phyloP scores from a whole-genome alignment of 1,284 basidiomycete genomes.

The Pterulicium gracile region DNA sequence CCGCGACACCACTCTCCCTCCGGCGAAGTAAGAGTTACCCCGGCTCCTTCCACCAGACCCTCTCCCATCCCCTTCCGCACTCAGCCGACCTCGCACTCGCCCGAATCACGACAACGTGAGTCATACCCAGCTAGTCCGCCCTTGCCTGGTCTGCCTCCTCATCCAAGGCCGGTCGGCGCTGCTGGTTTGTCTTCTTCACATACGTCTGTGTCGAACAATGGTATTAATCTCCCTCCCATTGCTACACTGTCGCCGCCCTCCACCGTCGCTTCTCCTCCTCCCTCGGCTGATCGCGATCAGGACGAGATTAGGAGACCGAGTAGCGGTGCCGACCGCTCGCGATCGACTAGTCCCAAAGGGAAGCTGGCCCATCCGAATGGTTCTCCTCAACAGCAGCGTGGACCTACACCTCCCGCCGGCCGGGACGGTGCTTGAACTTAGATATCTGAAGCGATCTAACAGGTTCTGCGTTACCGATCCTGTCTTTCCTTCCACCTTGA shows the following conservation, averaged over 20 bases:
- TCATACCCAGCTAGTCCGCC: not conserved
- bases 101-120: not conserved
- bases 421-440: too few species aligned
- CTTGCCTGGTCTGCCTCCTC: not conserved
- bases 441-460: too few species aligned
- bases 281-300: not conserved
- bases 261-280: not conserved
- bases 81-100: constrained; percentile 40
- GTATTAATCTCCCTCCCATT: not conserved
- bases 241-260: not conserved
- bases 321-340: too few species aligned
- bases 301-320: too few species aligned
- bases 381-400: too few species aligned
- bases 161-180: not conserved
- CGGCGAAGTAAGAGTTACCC: constrained; percentile 33
- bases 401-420: too few species aligned
- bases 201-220: not conserved
- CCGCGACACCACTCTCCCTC: constrained; percentile 36
- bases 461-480: too few species aligned
- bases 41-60: constrained; percentile 44
- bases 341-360: too few species aligned
- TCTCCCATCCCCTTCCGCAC: constrained; percentile 69
- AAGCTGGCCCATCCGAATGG: too few species aligned
- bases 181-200: not conserved
- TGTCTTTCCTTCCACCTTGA: too few species aligned